Percentiles rank a stretch among this genome's conserved stretches.
Conservation (phyloP, 1,284 basidiomycete species). For the Gymnopus androsaceus region DNA sequence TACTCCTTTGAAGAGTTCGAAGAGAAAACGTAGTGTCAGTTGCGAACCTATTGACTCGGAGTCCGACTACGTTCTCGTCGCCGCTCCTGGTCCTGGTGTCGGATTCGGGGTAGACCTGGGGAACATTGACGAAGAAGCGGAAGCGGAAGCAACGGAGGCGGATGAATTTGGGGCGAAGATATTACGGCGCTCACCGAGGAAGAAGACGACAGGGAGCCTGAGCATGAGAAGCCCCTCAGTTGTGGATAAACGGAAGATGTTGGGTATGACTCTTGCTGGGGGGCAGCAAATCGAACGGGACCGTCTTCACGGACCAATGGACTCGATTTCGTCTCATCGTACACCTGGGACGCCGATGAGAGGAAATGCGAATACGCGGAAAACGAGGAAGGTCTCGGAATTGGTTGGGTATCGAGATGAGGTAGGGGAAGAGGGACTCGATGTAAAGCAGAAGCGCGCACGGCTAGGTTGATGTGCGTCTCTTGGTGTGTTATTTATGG, state of each 20-base stretch:
- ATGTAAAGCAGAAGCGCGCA: constrained; percentile 4
- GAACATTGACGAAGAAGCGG: constrained; percentile 6
- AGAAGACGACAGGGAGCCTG: neutral
- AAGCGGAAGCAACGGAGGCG: constrained; percentile 8
- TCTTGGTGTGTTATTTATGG: neutral
- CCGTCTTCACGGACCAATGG: no score
- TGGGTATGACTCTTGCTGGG: constrained; percentile 1
- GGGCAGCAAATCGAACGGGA: no score
- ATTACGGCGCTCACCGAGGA: constrained; percentile 2
- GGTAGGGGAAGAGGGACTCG: neutral
- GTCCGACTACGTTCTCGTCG: neutral
- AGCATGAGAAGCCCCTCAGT: neutral
- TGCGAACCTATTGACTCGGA: neutral
- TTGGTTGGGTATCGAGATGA: neutral
- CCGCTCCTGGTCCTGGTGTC: neutral
- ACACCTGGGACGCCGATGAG: neutral
- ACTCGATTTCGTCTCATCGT: neutral
- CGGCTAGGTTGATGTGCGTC: neutral
- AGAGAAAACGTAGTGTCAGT: constrained; percentile 7
- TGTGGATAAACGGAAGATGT: constrained; percentile 4
- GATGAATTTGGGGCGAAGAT: constrained; percentile 15
- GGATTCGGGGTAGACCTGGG: constrained; percentile 2
- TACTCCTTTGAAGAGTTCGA: neutral
- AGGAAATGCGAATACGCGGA: neutral
- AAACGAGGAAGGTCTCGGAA: constrained; percentile 8